Evolutionary conservation across 75 land plant genomes (phyloP), one percentile per base, ranked within the genome.

Genomic region (Pseudotsuga menziesii): DNA sequence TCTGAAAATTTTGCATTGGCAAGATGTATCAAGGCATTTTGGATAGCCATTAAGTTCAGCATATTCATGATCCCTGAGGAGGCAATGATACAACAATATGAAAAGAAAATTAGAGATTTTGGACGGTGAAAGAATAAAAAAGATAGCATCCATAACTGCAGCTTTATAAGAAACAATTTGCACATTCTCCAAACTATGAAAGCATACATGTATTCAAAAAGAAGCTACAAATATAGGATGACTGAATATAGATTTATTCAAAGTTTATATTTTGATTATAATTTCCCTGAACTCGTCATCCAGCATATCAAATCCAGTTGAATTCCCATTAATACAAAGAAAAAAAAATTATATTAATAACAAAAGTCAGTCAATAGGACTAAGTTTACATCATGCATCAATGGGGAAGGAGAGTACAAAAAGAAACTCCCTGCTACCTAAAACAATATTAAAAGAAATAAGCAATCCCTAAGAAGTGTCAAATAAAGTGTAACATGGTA

Each of bases 1-100:
- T 55, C 32, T 48, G 7, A 19, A 73, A 11, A 55, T 57, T 73
- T 73, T 73, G 75, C 75, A 73, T 73, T 73, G 56, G 75, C 75
- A 73, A 54, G 57, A 19, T 2, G 39, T 23, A 27, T 73, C 52
- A 15, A 72, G 57, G 57, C 74, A 72, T 25, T 72, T 72, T 54
- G 57, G 56, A 54, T 72, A 72, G 22, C 57, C 74, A 54, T 22
- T 23, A 54, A 72, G 56, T 54, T 54, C 17, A 2, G 17, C 26
- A 72, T 8, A 55, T 23, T 55, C 25, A 13, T 27, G 56, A 72
- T 72, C 74, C 9, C 74, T 72, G 52, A 54, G 7, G 52, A 44
- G 52, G 52, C 52, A 44, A 44, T 44, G 52, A 44, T 44, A 41
- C 36, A 29, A 67, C 20, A 67, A 67, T 15, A 67, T 67, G 17